Evolutionary conservation across 805 yeast genomes (phyloP).

Genomic region (Ogataea polymorpha): DNA sequence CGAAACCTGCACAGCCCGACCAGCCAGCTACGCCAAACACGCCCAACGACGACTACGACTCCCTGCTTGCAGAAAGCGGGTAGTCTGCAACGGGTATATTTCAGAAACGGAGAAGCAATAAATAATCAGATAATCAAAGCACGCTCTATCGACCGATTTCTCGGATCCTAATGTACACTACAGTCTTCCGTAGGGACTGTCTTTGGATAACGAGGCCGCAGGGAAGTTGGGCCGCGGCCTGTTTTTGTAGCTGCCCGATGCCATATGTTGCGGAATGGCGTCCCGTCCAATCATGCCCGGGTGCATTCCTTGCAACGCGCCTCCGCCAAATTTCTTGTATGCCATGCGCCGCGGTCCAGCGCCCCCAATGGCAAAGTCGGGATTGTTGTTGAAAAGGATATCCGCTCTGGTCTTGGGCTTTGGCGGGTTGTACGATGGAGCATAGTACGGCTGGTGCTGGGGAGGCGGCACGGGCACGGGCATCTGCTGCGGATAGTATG

Average conservation of each 20-base stretch:
- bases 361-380: slow-evolving; percentile 40
- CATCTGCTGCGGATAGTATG: slow-evolving; percentile 25
- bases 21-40: not conserved
- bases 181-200: slow-evolving; percentile 42
- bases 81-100: slow-evolving; percentile 5
- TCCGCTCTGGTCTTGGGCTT: slow-evolving; percentile 34
- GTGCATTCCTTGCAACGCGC: slow-evolving; percentile 7
- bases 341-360: slow-evolving; percentile 17
- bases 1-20: slow-evolving; percentile 5
- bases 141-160: slow-evolving; percentile 4
- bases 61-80: slow-evolving; percentile 7
- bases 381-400: slow-evolving; percentile 43
- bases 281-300: slow-evolving; percentile 12
- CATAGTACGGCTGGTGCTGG: slow-evolving; percentile 12
- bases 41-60: slow-evolving; percentile 1
- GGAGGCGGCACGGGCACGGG: slow-evolving; percentile 2
- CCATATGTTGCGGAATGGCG: slow-evolving; percentile 17
- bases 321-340: slow-evolving; percentile 24
- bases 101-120: slow-evolving; percentile 8
- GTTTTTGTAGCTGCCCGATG: slow-evolving; percentile 22
- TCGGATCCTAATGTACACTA: slow-evolving; percentile 10
- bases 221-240: slow-evolving; percentile 34
- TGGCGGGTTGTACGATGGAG: slow-evolving; percentile 11
- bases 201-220: slow-evolving; percentile 39
- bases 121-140: slow-evolving; percentile 2